These are phyloP conservation scores for Trametes pubescens DNA, from an alignment of 1,284 basidiomycete species.

Conservation along the genomic window DNA sequence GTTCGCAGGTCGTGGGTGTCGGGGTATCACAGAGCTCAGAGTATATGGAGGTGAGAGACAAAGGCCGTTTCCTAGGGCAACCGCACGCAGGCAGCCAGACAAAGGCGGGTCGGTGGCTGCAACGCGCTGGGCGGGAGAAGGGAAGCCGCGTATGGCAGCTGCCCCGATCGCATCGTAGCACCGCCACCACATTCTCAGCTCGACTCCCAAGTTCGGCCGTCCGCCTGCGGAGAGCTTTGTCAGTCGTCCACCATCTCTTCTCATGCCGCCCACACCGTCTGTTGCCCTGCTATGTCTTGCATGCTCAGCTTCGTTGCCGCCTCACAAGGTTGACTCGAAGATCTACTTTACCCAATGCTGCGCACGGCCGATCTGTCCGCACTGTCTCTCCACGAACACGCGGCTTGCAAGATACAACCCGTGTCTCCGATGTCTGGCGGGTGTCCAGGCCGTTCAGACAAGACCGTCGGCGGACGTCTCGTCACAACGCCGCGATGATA, in stretches of 20 bases:
- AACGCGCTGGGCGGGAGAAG: slow-evolving; percentile 20
- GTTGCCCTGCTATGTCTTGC: slow-evolving; percentile 60
- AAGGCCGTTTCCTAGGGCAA: slow-evolving; percentile 4
- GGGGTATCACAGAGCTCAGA: background rate
- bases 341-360: slow-evolving; percentile 66
- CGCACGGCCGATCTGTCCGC: slow-evolving; percentile 62
- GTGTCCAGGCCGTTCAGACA: slow-evolving; percentile 54
- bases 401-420: slow-evolving; percentile 69
- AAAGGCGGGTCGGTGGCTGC: slow-evolving; percentile 24
- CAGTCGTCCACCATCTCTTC: slow-evolving; percentile 5
- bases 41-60: background rate
- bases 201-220: background rate
- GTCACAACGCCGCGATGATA: background rate
- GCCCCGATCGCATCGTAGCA: slow-evolving; percentile 23
- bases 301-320: slow-evolving; percentile 67
- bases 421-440: slow-evolving; percentile 68
- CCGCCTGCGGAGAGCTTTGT: slow-evolving; percentile 6
- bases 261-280: slow-evolving; percentile 17
- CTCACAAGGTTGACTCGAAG: slow-evolving; percentile 33
- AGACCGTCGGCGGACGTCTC: slow-evolving; percentile 19
- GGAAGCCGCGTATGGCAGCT: slow-evolving; percentile 23
- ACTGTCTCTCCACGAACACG: slow-evolving; percentile 62
- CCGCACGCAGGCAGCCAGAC: slow-evolving; percentile 12
- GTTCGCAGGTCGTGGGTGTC: background rate
- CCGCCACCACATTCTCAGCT: slow-evolving; percentile 19